A percentile compares a stretch with the other conserved stretches of the same genome.
These are phyloP conservation scores for Colletotrichum phormii DNA, from an alignment of 2,329 filamentous ascomycete species.

Conservation along the genomic window DNA sequence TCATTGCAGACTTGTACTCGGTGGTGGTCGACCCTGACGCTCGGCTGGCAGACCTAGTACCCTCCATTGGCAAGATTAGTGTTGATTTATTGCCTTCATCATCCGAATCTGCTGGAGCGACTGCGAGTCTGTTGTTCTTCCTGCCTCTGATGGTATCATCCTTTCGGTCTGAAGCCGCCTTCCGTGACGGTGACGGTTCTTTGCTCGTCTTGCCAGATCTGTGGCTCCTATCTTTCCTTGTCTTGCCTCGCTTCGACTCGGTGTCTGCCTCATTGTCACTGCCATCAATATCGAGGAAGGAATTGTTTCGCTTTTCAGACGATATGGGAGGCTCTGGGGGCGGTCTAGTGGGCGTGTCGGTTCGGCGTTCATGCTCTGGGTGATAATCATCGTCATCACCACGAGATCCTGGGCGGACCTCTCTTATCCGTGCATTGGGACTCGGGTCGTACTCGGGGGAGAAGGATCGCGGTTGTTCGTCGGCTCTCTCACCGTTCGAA, in stretches of 20 bases:
- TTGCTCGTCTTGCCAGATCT: constrained; percentile 30
- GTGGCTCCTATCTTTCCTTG: constrained; percentile 7
- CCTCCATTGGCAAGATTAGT: constrained; percentile 57
- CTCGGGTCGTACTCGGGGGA: constrained; percentile 82
- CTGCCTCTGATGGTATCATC: constrained; percentile 32
- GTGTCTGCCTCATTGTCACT: constrained; percentile 61
- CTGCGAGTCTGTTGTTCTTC: constrained; percentile 37
- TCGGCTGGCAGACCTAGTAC: constrained; percentile 47
- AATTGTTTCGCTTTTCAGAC: constrained; percentile 54
- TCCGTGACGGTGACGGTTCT: constrained; percentile 10
- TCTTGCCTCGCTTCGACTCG: constrained; percentile 38
- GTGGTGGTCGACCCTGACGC: constrained; percentile 52
- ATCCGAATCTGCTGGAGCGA: constrained; percentile 46
- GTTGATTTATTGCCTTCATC: constrained; percentile 49
- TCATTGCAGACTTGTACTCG: constrained; percentile 53
- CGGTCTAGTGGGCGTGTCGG: constrained; percentile 51
- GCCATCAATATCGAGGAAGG: constrained; percentile 62
- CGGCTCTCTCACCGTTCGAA: constrained; percentile 9
- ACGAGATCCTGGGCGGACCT: constrained; percentile 64
- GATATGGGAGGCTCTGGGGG: constrained; percentile 46
- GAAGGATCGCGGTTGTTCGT: constrained; percentile 67
- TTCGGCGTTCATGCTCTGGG: constrained; percentile 25
- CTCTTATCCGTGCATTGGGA: constrained; percentile 76
- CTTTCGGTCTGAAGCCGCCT: background rate
- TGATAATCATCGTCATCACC: constrained; percentile 33